A percentile compares a stretch with the other conserved stretches of the same genome.
phyloP scores from a whole-genome alignment of 345 rosid species.

The Syzygium aromaticum region DNA sequence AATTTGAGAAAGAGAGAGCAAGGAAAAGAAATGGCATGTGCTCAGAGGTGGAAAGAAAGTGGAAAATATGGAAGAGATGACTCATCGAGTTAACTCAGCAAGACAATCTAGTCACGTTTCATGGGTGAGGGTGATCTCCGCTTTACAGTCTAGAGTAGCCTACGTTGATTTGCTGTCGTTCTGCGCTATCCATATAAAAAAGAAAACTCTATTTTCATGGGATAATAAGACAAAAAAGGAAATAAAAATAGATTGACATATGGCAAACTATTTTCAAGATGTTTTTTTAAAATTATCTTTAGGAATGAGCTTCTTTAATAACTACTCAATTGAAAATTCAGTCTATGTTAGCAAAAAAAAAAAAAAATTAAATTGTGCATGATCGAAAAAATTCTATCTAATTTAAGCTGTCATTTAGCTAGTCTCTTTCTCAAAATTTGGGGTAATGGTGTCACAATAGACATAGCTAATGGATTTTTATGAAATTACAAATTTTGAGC shows the following conservation, averaged over 20 bases:
- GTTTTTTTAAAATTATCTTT: neutral
- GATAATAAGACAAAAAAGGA: neutral
- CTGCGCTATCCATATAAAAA: neutral
- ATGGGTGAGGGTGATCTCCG: neutral
- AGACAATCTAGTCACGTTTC: neutral
- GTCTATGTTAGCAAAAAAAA: neutral
- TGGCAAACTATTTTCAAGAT: neutral
- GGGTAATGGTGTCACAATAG: too few species aligned
- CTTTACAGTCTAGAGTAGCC: neutral
- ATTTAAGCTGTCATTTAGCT: neutral
- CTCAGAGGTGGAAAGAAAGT: conserved; percentile 3
- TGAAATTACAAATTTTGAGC: too few species aligned
- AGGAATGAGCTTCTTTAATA: neutral
- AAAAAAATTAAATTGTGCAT: neutral
- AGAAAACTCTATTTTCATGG: neutral
- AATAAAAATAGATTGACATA: neutral
- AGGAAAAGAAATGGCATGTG: neutral
- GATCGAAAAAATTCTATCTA: neutral
- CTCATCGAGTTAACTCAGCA: neutral
- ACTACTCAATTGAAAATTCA: neutral
- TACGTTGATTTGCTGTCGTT: neutral
- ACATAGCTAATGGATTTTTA: too few species aligned
- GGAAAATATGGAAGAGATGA: neutral
- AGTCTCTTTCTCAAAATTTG: neutral
- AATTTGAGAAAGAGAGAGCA: conserved; percentile 32